Percentiles rank a stretch among this genome's conserved stretches.
phyloP scores from a whole-genome alignment of 2,329 filamentous ascomycete genomes.

The Ophidiomyces ophidiicola region DNA sequence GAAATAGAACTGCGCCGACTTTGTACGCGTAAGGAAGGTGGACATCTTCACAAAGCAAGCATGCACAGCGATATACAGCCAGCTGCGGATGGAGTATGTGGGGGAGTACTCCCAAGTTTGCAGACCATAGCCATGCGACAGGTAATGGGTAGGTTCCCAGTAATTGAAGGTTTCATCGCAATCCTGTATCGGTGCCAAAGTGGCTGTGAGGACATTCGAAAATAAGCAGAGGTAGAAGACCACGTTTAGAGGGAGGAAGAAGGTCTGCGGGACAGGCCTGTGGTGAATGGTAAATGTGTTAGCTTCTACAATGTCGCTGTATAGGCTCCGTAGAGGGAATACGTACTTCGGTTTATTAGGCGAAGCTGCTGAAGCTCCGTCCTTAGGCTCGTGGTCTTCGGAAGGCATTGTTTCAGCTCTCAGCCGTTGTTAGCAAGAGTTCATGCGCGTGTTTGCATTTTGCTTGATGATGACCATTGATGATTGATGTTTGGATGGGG shows the following conservation, averaged over 20 bases:
- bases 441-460: not conserved
- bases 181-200: conserved; percentile 85
- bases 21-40: conserved; percentile 41
- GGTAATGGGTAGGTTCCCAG: conserved; percentile 93
- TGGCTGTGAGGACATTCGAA: conserved; percentile 62
- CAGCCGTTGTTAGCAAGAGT: too few species aligned
- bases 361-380: conserved; percentile 12
- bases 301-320: conserved; percentile 10
- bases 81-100: conserved; percentile 86
- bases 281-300: conserved; percentile 12
- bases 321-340: not conserved
- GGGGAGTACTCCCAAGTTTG: conserved; percentile 99
- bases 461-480: too few species aligned
- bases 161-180: conserved; percentile 99
- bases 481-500: too few species aligned
- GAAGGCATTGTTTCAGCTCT: conserved; percentile 2
- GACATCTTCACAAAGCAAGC: conserved; percentile 57
- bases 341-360: conserved; percentile 9
- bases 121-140: conserved; percentile 80
- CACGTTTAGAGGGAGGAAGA: conserved; percentile 56
- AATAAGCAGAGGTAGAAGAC: conserved; percentile 71
- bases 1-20: conserved; percentile 66
- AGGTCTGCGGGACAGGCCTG: conserved; percentile 34
- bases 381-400: not conserved
- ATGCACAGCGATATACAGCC: conserved; percentile 78